Evolutionary conservation across 2,329 filamentous ascomycete species (phyloP), one percentile per base, ranked within the genome.

Genomic region (Huntiella decipiens): DNA sequence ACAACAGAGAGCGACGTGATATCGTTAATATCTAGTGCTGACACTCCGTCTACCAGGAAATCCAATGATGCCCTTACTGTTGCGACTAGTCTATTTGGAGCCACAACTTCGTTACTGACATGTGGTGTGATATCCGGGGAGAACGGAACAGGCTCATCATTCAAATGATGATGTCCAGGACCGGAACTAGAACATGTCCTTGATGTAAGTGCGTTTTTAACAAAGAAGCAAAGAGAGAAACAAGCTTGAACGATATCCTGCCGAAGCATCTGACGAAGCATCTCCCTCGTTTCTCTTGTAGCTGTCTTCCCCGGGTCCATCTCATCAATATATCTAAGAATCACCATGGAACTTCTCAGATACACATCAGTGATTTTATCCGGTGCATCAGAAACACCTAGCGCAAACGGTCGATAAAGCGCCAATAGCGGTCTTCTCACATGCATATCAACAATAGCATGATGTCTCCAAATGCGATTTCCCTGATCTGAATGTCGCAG

Each of bases 241-340:
- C 68, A 67, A 0, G 70, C 68, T 54, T 73, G 69, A 15, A 72
- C 59, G 17, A 74, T 67, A 51, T 74, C 71, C 49, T 66, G 63
- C 52, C 68, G 70, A 33, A 74, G 55, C 8, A 71, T 60, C 42
- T 71, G 62, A 48, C 71, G 63, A 46, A 71, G 70, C 62, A 73
- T 68, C 48, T 70, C 66, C 52, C 62, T 62, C 17, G 70, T 60
- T 37, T 67, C 64, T 36, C 62, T 57, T 44, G 67, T 73, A 40
- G 66, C 63, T 2, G 65, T 59, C 4, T 63, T 58, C 17, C 58
- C 54, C 0, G 67, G 65, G 48, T 73, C 68, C 4, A 73, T 56
- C 50, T 73, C 69, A 50, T 73, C 69, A 38, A 73, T 58, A 48
- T 71, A 73, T 11, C 65, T 67, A 41, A 73, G 58, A n/a, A 74